Percentiles rank a stretch among this genome's conserved stretches.
Evolutionary conservation across 352 stramenopile species (phyloP).

Genomic region (Globisporangium emineosum): DNA sequence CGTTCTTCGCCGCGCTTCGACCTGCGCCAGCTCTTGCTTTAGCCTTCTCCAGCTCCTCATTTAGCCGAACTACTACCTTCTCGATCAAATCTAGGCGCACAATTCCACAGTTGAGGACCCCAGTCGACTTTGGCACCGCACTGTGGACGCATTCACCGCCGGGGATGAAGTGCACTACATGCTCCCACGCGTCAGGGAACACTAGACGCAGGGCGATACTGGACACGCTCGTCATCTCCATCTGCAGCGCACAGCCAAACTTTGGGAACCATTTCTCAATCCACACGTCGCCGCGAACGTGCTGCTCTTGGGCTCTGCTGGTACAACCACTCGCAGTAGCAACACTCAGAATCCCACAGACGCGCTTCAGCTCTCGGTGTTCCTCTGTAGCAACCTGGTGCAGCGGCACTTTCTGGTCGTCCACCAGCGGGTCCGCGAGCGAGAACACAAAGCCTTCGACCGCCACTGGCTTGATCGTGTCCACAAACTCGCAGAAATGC

Average conservation of each 20-base stretch:
- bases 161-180: conserved; percentile 29
- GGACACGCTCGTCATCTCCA: conserved; percentile 20
- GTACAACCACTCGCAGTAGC: background rate
- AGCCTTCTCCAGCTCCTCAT: conserved; percentile 23
- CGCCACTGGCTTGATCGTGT: conserved; percentile 14
- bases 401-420: conserved; percentile 15
- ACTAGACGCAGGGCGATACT: conserved; percentile 31
- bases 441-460: conserved; percentile 13
- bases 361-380: conserved; percentile 21
- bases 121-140: conserved; percentile 27
- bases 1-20: conserved; percentile 18
- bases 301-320: background rate
- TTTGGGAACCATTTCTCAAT: conserved; percentile 5
- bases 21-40: conserved; percentile 2
- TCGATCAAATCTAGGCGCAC: conserved; percentile 18
- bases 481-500: conserved; percentile 21
- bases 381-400: conserved; percentile 25
- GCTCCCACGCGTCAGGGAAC: conserved; percentile 42
- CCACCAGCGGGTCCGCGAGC: conserved; percentile 16
- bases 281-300: background rate
- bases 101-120: conserved; percentile 28
- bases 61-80: conserved; percentile 18
- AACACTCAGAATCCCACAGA: background rate
- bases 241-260: conserved; percentile 18
- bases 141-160: conserved; percentile 31